Percentiles rank a stretch among this genome's conserved stretches.
Conservation (phyloP, 116 monocot species). For the Dioscorea cayenensis region DNA sequence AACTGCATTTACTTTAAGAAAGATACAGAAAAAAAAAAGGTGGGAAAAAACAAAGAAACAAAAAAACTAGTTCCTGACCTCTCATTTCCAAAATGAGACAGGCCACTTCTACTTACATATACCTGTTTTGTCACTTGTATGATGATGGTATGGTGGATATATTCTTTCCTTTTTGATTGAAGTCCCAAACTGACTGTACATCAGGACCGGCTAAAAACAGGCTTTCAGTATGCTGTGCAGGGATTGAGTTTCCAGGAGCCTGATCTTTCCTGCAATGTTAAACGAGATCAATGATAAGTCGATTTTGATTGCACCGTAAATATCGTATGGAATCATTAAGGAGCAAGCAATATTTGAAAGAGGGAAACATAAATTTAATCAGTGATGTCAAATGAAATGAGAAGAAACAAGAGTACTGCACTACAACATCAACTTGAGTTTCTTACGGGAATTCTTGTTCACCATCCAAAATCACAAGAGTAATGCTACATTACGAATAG, state of each 20-base stretch:
- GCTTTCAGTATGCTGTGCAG: not conserved
- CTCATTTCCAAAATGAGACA: slow-evolving; percentile 3
- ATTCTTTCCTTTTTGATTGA: slow-evolving; percentile 1
- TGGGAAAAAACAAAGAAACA: too few relatives aligned
- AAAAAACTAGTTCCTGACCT: not conserved
- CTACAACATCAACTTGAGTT: too few relatives aligned
- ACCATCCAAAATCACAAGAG: too few relatives aligned
- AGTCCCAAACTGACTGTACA: slow-evolving; percentile 1
- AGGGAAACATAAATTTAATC: not conserved
- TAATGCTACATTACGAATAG: too few relatives aligned
- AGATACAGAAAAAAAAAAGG: too few relatives aligned
- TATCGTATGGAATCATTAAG: not conserved
- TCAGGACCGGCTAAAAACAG: not conserved
- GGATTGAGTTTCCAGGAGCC: not conserved
- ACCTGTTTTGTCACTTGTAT: not conserved
- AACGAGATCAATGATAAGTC: not conserved
- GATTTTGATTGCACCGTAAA: not conserved
- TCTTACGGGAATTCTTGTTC: too few relatives aligned
- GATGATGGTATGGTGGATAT: slow-evolving; percentile 1
- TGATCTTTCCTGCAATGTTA: not conserved
- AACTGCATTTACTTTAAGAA: too few relatives aligned
- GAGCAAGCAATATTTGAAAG: not conserved
- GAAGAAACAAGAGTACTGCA: not conserved
- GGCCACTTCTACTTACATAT: not conserved
- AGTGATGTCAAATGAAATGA: not conserved